These are phyloP conservation scores for Themeda triandra DNA, from an alignment of 176 grass and related monocot species.

Conservation along the genomic window DNA sequence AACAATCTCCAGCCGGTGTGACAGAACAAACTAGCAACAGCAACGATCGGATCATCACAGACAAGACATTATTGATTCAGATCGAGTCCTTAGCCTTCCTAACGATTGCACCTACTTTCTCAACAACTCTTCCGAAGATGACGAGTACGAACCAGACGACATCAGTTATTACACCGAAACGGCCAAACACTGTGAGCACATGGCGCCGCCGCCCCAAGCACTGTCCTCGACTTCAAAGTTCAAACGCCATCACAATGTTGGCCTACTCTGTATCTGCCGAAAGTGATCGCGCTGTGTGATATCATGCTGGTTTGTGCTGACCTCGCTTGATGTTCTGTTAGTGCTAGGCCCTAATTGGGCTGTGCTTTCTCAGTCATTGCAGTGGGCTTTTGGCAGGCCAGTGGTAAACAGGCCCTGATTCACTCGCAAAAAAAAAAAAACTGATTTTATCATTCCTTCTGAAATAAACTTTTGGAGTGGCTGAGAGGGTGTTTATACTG, in stretches of 20 bases:
- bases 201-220: background rate
- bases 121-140: no score
- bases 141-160: background rate
- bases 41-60: no score
- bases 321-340: background rate
- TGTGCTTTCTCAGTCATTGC: background rate
- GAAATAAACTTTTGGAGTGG: background rate
- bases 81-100: no score
- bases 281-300: no score
- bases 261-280: background rate
- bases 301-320: background rate
- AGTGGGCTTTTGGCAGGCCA: background rate
- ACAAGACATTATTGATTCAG: no score
- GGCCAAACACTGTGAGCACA: no score
- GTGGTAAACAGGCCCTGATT: background rate
- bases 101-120: no score
- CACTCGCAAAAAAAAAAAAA: no score
- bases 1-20: no score
- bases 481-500: background rate
- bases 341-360: background rate
- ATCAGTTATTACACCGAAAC: background rate
- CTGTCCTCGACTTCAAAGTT: no score
- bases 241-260: background rate
- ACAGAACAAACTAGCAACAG: no score
- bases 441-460: background rate